Evolutionary conservation across 495 filamentous ascomycete genomes (phyloP).

Genomic region (Neurospora sp.): DNA sequence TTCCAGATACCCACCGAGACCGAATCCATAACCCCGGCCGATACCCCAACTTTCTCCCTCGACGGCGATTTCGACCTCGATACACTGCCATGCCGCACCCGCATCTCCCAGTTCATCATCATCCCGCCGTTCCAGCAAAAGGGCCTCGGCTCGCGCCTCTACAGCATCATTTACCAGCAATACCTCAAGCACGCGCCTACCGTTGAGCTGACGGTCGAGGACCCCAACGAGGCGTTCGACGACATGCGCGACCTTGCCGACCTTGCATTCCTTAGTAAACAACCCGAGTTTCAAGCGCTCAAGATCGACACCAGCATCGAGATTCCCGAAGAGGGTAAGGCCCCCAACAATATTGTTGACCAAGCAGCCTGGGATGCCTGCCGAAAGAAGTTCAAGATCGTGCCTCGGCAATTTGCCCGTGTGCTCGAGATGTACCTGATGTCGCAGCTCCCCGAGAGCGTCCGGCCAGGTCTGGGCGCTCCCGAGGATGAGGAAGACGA

Average conservation of each 20-base stretch:
- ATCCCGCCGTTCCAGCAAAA: conserved; percentile 77
- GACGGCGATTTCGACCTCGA: conserved; percentile 19
- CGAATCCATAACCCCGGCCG: conserved; percentile 1
- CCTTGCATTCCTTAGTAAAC: conserved; percentile 50
- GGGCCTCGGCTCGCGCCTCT: conserved; percentile 72
- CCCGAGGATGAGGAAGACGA: conserved; percentile 1
- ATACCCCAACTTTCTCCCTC: conserved; percentile 13
- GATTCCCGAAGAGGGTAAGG: conserved; percentile 30
- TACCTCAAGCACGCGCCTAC: conserved; percentile 53
- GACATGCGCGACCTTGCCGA: conserved; percentile 80
- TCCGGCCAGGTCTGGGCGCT: conserved; percentile 38
- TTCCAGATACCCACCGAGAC: conserved; percentile 22
- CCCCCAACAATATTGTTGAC: conserved; percentile 56
- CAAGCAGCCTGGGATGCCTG: conserved; percentile 46
- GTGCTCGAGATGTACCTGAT: conserved; percentile 86
- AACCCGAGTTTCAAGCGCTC: conserved; percentile 43
- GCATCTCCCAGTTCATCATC: conserved; percentile 92
- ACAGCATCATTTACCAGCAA: conserved; percentile 60
- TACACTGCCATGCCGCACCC: conserved; percentile 52
- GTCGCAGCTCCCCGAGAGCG: conserved; percentile 52
- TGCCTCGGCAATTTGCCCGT: conserved; percentile 75
- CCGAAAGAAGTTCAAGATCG: conserved; percentile 62
- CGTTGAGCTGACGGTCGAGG: conserved; percentile 84
- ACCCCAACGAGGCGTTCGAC: conserved; percentile 92
- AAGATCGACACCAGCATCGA: conserved; percentile 35